Base-by-base conservation (phyloP, 441 rosid genomes). In the Gossypium trilobum region DNA sequence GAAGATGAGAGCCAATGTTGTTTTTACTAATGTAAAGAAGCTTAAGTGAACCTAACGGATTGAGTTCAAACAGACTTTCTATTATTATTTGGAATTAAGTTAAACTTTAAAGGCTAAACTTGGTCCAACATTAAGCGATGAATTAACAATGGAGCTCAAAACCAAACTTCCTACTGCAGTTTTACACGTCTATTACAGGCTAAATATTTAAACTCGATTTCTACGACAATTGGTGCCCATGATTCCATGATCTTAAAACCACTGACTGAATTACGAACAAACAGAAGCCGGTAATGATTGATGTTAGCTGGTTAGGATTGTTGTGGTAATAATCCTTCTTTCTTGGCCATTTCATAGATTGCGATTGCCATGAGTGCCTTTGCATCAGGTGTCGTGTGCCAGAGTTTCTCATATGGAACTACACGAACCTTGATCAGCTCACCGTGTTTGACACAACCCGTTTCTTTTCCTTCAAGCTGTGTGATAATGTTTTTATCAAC, bases 301-400 rank as follows among this genome's bases (percentile, higher is more conserved):
- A 17, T 42, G 16, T 48, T 54, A 1, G 64, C 56, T 50, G 60
- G 60, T 68, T 63, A 60, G 27, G 55, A 2, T 75, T 62, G 61
- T 29, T 90, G 86, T 74, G 90, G 85, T 75, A 85, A 59, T 20
- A 89, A 67, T 25, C 90, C 91, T 17, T 82, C 85, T 55, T 77
- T 85, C 65, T 78, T 83, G 50, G 92, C 90, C 93, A 88, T 89
- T 83, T 91, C 98, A 14, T 84, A 87, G 56, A 93, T 85, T 39
- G 90, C 90, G 25, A 93, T 77, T 36, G 96, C 88, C 78, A 82
- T 78, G 29, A 89, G 81, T 64, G 84, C 91, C 84, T 89, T 91
- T 0, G 91, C 92, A 72, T 93, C 96, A 17, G 95, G 79, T 2
- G 98, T 90, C 73, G 55, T 68, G 17, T 82, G 92, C 98, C 97